A percentile compares a stretch with the other conserved stretches of the same genome.
phyloP scores from a whole-genome alignment of 1,284 basidiomycete species.

The Malassezia restricta region DNA sequence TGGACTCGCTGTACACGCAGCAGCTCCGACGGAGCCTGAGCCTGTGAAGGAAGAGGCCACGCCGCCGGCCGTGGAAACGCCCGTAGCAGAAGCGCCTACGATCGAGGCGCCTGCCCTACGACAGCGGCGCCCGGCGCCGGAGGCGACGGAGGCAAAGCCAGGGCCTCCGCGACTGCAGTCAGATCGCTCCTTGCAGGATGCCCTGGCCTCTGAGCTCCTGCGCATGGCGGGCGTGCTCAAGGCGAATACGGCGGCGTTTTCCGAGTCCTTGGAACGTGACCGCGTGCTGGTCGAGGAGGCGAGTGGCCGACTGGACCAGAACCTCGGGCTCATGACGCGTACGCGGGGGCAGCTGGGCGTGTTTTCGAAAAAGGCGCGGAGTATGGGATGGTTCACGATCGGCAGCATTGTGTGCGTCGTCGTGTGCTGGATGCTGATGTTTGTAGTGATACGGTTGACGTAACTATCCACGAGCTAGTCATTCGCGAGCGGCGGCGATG shows the following conservation, averaged over 20 bases:
- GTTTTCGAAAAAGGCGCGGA: slow-evolving; percentile 34
- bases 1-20: not conserved
- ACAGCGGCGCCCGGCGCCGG: not conserved
- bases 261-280: slow-evolving; percentile 40
- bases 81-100: not conserved
- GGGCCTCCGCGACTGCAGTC: slow-evolving; percentile 17
- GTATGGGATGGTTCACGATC: slow-evolving; percentile 45
- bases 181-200: slow-evolving; percentile 33
- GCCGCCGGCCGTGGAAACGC: not conserved
- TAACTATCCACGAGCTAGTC: slow-evolving; percentile 12
- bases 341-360: slow-evolving; percentile 39
- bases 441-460: slow-evolving; percentile 39
- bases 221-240: slow-evolving; percentile 40
- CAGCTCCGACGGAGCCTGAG: not conserved
- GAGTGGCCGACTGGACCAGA: slow-evolving; percentile 23
- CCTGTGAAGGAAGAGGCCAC: not conserved
- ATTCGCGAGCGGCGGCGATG: slow-evolving; percentile 52
- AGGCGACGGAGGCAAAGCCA: not conserved
- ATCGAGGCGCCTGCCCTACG: not conserved
- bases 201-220: slow-evolving; percentile 39
- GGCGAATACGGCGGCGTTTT: slow-evolving; percentile 36
- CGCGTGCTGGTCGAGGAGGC: slow-evolving; percentile 35
- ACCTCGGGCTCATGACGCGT: slow-evolving; percentile 42
- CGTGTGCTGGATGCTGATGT: slow-evolving; percentile 40
- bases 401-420: slow-evolving; percentile 29